Evolutionary conservation across 257 asterid species (phyloP).

Genomic region (Fraxinus quadrangulata): DNA sequence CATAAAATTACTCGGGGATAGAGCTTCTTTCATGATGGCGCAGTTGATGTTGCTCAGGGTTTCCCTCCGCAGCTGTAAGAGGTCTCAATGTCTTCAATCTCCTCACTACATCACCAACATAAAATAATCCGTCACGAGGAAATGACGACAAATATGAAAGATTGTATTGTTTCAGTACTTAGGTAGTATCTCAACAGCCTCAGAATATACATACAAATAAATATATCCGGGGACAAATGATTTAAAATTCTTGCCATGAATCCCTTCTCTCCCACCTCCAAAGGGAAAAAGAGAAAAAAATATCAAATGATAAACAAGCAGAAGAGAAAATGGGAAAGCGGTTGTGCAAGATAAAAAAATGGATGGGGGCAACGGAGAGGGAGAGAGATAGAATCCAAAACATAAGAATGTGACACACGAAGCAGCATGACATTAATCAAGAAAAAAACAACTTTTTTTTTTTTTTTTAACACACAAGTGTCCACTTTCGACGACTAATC

Average conservation of each 20-base stretch:
- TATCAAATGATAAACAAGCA: background rate
- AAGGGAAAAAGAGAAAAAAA: background rate
- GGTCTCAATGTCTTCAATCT: constrained; percentile 76
- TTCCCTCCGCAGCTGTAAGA: constrained; percentile 50
- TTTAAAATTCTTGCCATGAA: background rate
- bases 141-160: background rate
- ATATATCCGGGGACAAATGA: background rate
- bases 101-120: constrained; percentile 53
- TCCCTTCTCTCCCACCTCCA: background rate
- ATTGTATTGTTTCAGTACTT: background rate
- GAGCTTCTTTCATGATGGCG: constrained; percentile 78
- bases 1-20: constrained; percentile 66
- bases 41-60: constrained; percentile 57
- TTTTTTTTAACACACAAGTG: no score
- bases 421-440: constrained; percentile 9
- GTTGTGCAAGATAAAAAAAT: background rate
- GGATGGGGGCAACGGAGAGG: background rate
- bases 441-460: no score
- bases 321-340: background rate
- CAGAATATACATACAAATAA: background rate
- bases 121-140: constrained; percentile 1
- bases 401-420: constrained; percentile 11
- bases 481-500: no score
- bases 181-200: background rate
- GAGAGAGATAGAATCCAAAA: background rate